These are phyloP conservation scores for Alliaria petiolata DNA, from an alignment of 345 rosid genomes.

Conservation along the genomic window DNA sequence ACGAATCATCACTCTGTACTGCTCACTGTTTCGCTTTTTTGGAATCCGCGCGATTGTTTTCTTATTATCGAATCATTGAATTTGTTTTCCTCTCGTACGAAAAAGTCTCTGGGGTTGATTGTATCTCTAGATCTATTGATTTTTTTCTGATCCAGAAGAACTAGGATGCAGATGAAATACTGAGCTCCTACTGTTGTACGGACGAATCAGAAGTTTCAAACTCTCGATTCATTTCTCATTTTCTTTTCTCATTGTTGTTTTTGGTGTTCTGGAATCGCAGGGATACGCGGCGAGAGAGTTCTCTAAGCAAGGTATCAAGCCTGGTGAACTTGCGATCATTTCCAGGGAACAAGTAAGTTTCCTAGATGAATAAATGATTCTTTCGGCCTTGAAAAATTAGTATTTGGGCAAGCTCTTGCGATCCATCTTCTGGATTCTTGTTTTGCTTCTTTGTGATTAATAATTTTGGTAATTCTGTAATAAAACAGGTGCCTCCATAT, in stretches of 20 bases:
- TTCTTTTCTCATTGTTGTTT: not conserved
- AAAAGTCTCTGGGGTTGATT: not conserved
- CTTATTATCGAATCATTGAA: not conserved
- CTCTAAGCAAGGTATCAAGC: conserved; percentile 61
- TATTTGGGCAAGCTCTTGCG: too few relatives aligned
- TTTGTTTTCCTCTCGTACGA: not conserved
- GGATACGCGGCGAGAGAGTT: conserved; percentile 95
- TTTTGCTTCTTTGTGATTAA: not conserved
- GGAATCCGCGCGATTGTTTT: not conserved
- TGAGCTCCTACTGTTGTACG: not conserved
- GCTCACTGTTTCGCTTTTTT: conserved; percentile 5
- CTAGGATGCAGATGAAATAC: conserved; percentile 10
- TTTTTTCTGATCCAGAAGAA: not conserved
- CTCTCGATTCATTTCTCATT: not conserved
- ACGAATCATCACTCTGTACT: conserved; percentile 10
- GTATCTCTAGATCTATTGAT: conserved; percentile 5
- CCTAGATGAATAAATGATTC: not conserved
- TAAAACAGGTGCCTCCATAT: conserved; percentile 58
- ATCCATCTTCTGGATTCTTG: too few relatives aligned
- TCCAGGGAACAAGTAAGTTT: conserved; percentile 61
- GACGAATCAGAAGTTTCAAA: not conserved
- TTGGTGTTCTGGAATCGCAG: not conserved
- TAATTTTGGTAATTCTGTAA: not conserved
- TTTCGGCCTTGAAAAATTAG: too few relatives aligned
- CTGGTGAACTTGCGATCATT: conserved; percentile 81